Evolutionary conservation across 2,329 filamentous ascomycete genomes (phyloP), one percentile per base, ranked within the genome.

Genomic region (Elsinoe australis): DNA sequence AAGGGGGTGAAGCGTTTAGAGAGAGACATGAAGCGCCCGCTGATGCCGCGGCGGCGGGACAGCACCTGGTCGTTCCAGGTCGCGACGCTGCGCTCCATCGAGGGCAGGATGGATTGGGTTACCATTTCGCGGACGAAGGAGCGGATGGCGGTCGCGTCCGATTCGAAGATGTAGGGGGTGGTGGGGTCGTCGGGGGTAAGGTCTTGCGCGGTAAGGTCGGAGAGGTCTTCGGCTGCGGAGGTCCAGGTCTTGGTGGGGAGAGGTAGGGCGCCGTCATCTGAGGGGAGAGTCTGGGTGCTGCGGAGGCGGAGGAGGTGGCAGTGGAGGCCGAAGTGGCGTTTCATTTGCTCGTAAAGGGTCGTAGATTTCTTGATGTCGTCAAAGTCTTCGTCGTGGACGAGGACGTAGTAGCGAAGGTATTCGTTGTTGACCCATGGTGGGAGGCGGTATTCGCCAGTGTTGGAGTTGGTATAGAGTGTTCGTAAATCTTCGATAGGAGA

Each of bases 21-120:
- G 49, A 98, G 73, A 7, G 85, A 94, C 74, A 95, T 88, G 65
- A 98, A 90, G n/a, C 88, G 80, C 8, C 94, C 94, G 49, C 85
- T 85, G 39, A 98, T 75, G 10, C 94, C 94, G 59, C 87, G 82
- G 50, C 94, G 77, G 51, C 87, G 79, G 9, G 94, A 95, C 12
- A 90, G 89, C 19, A 96, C 85, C 64, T 96, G 90, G 59, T 98
- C 92, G 60, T 98, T 98, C 94, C 92, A 98, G 4, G 88, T 74
- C 4, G 87, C 83, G 8, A 94, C 79, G 55, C 85, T 82, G 49
- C 90, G 83, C 67, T 98, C 92, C 94, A 98, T 98, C 32, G 86
- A 89, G 1, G 94, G 92, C 49, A 98, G 76, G 46, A 98, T 81
- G 1, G 90, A 96, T 63, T 96, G 90, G 1, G 85, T 92, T 5